Base-by-base conservation (phyloP, 192 early-diverging fungal genomes). In the Globomyces pollinis-pini region DNA sequence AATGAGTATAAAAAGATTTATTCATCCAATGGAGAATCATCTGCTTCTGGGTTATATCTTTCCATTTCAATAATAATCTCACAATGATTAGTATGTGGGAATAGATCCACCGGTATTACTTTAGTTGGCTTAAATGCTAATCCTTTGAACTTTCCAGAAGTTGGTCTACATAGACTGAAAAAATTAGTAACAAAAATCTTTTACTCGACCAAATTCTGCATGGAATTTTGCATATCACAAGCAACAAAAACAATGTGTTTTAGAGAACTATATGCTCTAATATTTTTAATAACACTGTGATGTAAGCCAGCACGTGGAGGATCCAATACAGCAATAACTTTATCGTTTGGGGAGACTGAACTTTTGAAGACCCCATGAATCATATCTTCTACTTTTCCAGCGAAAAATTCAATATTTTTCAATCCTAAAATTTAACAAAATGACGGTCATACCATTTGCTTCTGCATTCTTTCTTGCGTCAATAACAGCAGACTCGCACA, bases 251-350 rank as follows among this genome's bases (percentile, higher is more conserved):
- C 70, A 5, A 88, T 66, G 9, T 73, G 69, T 18, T 77, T 53
- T 50, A 91, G 65, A n/a, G 51, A 60, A 13, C 31, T 30, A 52
- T 77, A 81, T 15, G 64, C 73, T 6, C 88, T 69, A 20, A 91
- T 68, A 11, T 83, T 75, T 41, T 68, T 52, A 38, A 89, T 83
- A 15, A 88, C 88, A n/a, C 53, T 67, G 2, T 45, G 43, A 50
- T 86, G 73, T 12, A 86, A 70, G 24, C 86, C 86, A 15, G 63
- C 67, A 45, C 82, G 69, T 23, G 89, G 87, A 4, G 89, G 89
- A 70, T 91, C 89, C 50, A 91, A 52, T 3, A 91, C 74, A 7
- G 85, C 89, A 28, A 89, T 77, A 0, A 85, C 78, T 38, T 76
- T 62, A 61, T 81, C 81, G 31, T 72, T 60, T 8, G 16, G 9